These are phyloP conservation scores for Eudorina sp. DNA, from an alignment of 139 green algal species.

Conservation along the genomic window DNA sequence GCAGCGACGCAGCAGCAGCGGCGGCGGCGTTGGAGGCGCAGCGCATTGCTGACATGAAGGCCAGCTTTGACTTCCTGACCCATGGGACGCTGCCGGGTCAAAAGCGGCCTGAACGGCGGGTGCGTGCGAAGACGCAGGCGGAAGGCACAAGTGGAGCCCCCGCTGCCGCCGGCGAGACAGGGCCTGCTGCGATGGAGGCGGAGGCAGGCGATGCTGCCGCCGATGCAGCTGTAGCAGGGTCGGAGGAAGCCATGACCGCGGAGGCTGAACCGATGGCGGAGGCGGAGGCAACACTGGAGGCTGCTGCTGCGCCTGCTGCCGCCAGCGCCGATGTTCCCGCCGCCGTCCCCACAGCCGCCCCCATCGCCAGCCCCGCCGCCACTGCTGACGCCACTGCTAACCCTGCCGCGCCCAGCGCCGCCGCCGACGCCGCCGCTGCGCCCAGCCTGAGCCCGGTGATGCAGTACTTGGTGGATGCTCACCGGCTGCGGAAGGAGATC, in stretches of 20 bases:
- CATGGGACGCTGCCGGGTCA: constrained; percentile 29
- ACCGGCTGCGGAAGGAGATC: constrained; percentile 45
- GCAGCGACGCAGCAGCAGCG: not conserved
- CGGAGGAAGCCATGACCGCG: too few relatives aligned
- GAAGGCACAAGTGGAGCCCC: too few relatives aligned
- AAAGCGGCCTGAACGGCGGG: not conserved
- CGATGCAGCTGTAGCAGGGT: too few relatives aligned
- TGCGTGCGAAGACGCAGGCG: too few relatives aligned
- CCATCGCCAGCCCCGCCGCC: too few relatives aligned
- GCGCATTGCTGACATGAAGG: constrained; percentile 26
- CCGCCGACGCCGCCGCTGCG: not conserved
- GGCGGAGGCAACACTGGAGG: too few relatives aligned
- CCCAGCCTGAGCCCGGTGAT: constrained; percentile 12
- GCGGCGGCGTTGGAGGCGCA: not conserved
- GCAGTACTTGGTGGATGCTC: constrained; percentile 28
- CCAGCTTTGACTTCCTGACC: constrained; percentile 41
- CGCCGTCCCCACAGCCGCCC: not conserved
- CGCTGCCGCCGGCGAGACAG: too few relatives aligned
- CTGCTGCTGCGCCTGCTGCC: not conserved
- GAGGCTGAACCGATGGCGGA: too few relatives aligned
- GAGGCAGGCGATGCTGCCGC: too few relatives aligned
- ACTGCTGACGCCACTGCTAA: not conserved
- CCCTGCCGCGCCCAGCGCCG: not conserved
- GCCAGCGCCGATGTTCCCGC: not conserved
- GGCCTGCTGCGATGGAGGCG: too few relatives aligned